phyloP scores from a whole-genome alignment of 495 filamentous ascomycete genomes.

The Letharia columbiana region DNA sequence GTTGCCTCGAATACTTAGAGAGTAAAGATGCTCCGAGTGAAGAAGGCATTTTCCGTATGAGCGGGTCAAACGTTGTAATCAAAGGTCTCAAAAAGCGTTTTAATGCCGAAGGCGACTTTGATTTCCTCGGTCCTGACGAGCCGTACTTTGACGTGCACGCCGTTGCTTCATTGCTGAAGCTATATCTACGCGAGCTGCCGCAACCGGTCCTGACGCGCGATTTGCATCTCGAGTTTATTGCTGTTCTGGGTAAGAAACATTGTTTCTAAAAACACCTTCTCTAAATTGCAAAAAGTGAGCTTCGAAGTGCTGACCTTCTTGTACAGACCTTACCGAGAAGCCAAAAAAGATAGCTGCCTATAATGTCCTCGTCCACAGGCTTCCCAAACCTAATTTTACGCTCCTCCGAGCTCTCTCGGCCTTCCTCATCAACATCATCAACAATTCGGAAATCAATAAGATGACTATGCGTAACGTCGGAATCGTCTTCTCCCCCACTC shows the following conservation, averaged over 20 bases:
- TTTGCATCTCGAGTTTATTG: conserved; percentile 79
- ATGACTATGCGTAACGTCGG: conserved; percentile 97
- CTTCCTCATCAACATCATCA: conserved; percentile 82
- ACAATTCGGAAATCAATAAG: conserved; percentile 85
- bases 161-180: conserved; percentile 86
- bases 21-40: conserved; percentile 73
- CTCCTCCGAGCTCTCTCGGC: conserved; percentile 74
- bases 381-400: conserved; percentile 71
- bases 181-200: conserved; percentile 88
- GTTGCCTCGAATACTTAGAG: conserved; percentile 89
- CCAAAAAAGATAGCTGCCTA: conserved; percentile 74
- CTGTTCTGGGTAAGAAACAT: conserved; percentile 60
- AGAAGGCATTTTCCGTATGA: conserved; percentile 94
- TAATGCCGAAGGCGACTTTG: conserved; percentile 88
- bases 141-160: conserved; percentile 94
- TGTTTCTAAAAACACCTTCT: background rate
- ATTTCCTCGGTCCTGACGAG: conserved; percentile 64
- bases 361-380: conserved; percentile 70
- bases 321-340: conserved; percentile 55
- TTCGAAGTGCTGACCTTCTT: conserved; percentile 20
- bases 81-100: conserved; percentile 85
- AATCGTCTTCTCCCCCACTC: conserved; percentile 96
- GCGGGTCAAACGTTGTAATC: conserved; percentile 88
- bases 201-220: conserved; percentile 85
- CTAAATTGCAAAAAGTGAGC: background rate